Evolutionary conservation across 2,329 filamentous ascomycete genomes (phyloP).

Genomic region (Corniculantispora saksenae): DNA sequence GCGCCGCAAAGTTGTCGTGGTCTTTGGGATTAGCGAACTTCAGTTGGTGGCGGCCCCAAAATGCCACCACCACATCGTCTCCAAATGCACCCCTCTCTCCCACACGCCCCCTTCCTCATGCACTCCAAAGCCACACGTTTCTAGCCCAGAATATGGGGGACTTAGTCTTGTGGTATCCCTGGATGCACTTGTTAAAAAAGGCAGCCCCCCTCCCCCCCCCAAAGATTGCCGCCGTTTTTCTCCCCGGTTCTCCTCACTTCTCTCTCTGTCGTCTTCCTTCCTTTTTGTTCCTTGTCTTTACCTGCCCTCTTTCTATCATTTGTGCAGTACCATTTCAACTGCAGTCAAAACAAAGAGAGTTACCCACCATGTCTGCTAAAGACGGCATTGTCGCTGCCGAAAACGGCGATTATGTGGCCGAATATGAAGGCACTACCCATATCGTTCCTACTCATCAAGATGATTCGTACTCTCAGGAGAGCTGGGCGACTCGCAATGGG

Average conservation of each 20-base stretch:
- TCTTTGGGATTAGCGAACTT: too few species aligned
- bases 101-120: neutral
- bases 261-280: neutral
- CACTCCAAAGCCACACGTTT: slow-evolving; percentile 17
- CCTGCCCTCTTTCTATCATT: too few species aligned
- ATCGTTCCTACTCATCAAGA: slow-evolving; percentile 20
- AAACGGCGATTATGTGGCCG: slow-evolving; percentile 21
- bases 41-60: too few species aligned
- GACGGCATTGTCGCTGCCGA: slow-evolving; percentile 21
- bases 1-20: neutral
- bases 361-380: slow-evolving; percentile 16
- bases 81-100: neutral
- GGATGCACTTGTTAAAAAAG: slow-evolving; percentile 13
- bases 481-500: slow-evolving; percentile 38
- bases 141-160: slow-evolving; percentile 1
- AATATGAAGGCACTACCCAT: slow-evolving; percentile 15
- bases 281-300: neutral
- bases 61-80: neutral
- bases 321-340: neutral
- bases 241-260: neutral
- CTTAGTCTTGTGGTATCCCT: neutral
- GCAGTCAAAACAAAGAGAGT: neutral
- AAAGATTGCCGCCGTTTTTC: neutral
- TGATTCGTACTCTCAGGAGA: slow-evolving; percentile 27
- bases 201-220: neutral